phyloP scores from a whole-genome alignment of 345 rosid genomes.

The Lenwebbia sp. region DNA sequence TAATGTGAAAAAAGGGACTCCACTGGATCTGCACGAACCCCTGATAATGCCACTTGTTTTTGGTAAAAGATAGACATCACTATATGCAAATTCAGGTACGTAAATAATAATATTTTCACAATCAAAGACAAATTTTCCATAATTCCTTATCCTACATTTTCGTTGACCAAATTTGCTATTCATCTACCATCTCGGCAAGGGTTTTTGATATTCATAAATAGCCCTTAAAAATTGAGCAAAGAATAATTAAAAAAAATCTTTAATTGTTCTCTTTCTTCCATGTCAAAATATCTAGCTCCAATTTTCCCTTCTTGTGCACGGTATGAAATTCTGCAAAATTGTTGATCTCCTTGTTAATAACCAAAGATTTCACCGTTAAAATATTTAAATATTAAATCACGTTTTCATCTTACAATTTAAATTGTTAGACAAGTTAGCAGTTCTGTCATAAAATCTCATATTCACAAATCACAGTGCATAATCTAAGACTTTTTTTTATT shows the following conservation, averaged over 20 bases:
- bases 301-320: neutral
- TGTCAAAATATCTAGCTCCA: neutral
- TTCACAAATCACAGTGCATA: no score
- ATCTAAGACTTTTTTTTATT: neutral
- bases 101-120: no score
- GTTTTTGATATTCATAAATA: no score
- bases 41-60: no score
- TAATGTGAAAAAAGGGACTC: no score
- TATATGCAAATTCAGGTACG: no score
- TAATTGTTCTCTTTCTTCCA: neutral
- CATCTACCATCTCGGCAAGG: no score
- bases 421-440: fast-evolving
- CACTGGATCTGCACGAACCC: no score
- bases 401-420: neutral
- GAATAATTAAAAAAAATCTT: neutral
- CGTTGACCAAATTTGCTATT: no score
- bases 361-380: neutral
- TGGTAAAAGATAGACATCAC: no score
- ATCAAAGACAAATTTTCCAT: no score
- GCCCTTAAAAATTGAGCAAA: neutral
- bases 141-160: no score
- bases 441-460: neutral
- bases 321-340: neutral
- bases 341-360: neutral
- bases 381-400: neutral